Evolutionary conservation across 805 yeast species (phyloP), one percentile per base, ranked within the genome.

Genomic region (Debaryomyces prosopidis): DNA sequence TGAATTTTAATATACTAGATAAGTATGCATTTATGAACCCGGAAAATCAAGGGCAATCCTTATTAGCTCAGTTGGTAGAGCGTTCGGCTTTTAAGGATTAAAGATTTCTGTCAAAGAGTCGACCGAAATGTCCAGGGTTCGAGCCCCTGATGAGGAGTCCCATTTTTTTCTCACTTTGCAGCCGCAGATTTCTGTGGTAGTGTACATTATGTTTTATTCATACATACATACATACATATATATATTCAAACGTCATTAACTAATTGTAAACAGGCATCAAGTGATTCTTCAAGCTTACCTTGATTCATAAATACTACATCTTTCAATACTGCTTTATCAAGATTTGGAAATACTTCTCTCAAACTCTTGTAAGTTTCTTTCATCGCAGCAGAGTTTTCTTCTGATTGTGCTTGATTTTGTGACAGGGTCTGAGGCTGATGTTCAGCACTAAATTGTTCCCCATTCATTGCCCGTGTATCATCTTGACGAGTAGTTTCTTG

Each of bases 261-360:
- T 31, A 71, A 51, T 39, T 68, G 70, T 41, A 72, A 57, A 43
- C 76, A 71, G 7, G 81, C 79, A 58, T 89, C 96, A 7, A 89
- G 85, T 41, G 91, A 85, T 8, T 76, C 78, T 26, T 90, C 95
- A 5, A 87, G 71, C 41, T 84, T 72, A 27, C 85, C 85, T 49
- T 79, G 75, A 58, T 84, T 86, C 62, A 84, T 80, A 2, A 68
- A 65, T 27, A 89, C 76, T 3, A 89, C 82, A 58, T 89, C 96
- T 44, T 75, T 78, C 40, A 90, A 74, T 1, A 90, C 68, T 0
- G 80, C 87, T 40, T 69, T 67, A 53, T 89, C 96, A 48, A 89
- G 68, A 37, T 71, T 73, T 0, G 96, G 95, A 62, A 90, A 89
- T 81, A 90, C 86, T 39, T 81, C 82, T 23, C 67, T 66, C 43